These are phyloP conservation scores for Tricholoma sp. DNA, from an alignment of 768 basidiomycete species.

Conservation along the genomic window DNA sequence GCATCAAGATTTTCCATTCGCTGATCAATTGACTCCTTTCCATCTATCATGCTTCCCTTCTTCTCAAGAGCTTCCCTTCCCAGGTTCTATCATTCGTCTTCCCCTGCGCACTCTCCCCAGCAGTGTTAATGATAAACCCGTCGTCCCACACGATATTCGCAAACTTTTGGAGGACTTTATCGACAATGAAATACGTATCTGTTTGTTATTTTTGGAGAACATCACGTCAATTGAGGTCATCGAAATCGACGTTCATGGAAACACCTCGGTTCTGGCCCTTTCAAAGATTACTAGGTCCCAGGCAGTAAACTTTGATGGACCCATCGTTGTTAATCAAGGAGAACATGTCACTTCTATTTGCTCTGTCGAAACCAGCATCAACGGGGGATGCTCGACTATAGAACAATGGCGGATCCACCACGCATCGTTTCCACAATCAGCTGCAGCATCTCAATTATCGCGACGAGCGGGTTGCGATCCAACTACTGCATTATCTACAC, in stretches of 20 bases:
- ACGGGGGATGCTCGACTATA: constrained; percentile 3
- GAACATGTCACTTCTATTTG: constrained; percentile 9
- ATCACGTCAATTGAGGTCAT: constrained; percentile 34
- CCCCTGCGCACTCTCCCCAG: constrained; percentile 34
- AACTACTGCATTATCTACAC: constrained; percentile 20
- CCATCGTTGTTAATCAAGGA: background rate
- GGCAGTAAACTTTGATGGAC: background rate
- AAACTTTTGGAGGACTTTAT: constrained; percentile 38
- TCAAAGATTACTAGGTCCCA: constrained; percentile 11
- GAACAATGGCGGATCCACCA: constrained; percentile 31
- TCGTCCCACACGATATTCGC: constrained; percentile 27
- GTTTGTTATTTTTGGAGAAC: constrained; percentile 38
- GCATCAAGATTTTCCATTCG: constrained; percentile 5
- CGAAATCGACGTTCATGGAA: constrained; percentile 27
- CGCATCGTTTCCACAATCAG: constrained; percentile 18
- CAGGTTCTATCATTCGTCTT: constrained; percentile 42
- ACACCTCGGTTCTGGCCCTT: constrained; percentile 8
- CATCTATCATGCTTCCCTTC: constrained; percentile 13
- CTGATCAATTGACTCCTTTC: constrained; percentile 30
- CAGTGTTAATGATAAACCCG: constrained; percentile 28
- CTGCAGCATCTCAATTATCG: constrained; percentile 22
- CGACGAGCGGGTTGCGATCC: constrained; percentile 21
- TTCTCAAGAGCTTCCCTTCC: constrained; percentile 18
- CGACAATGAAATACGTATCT: constrained; percentile 31
- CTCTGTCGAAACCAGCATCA: constrained; percentile 11